Conservation (phyloP, 1,284 basidiomycete species). For the Cerioporus squamosus region DNA sequence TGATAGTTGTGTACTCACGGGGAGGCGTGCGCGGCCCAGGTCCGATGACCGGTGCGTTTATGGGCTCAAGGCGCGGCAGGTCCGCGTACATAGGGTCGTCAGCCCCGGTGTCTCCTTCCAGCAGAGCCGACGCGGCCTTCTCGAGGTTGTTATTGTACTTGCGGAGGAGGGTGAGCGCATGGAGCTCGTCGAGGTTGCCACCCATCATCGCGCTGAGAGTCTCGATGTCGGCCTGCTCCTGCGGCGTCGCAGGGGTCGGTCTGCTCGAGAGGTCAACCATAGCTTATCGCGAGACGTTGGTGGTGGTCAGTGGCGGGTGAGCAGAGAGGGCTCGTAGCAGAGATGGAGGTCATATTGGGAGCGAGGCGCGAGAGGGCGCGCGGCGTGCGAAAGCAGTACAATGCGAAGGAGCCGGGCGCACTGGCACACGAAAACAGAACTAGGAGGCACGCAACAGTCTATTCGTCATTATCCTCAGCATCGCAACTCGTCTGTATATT, state of each 20-base stretch:
- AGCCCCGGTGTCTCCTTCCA: constrained; percentile 53
- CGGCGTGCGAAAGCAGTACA: too few species aligned
- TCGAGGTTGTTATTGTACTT: constrained; percentile 63
- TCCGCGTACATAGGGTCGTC: constrained; percentile 11
- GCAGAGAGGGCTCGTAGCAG: too few species aligned
- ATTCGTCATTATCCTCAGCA: too few species aligned
- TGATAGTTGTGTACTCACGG: constrained; percentile 29
- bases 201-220: constrained; percentile 42
- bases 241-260: constrained; percentile 13
- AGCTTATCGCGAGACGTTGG: too few species aligned
- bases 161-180: constrained; percentile 55
- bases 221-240: constrained; percentile 38
- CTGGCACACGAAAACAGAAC: too few species aligned
- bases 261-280: too few species aligned
- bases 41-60: constrained; percentile 10
- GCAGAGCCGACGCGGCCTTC: constrained; percentile 62
- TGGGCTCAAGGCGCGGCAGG: constrained; percentile 21
- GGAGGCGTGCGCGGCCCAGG: constrained; percentile 36
- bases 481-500: too few species aligned
- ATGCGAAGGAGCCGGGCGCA: too few species aligned
- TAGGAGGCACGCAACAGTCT: too few species aligned
- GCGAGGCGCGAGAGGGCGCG: too few species aligned
- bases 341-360: too few species aligned
- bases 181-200: constrained; percentile 45
- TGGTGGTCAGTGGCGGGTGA: too few species aligned